Conservation (phyloP, 2,329 filamentous ascomycete genomes). For the Madurella mycetomatis region DNA sequence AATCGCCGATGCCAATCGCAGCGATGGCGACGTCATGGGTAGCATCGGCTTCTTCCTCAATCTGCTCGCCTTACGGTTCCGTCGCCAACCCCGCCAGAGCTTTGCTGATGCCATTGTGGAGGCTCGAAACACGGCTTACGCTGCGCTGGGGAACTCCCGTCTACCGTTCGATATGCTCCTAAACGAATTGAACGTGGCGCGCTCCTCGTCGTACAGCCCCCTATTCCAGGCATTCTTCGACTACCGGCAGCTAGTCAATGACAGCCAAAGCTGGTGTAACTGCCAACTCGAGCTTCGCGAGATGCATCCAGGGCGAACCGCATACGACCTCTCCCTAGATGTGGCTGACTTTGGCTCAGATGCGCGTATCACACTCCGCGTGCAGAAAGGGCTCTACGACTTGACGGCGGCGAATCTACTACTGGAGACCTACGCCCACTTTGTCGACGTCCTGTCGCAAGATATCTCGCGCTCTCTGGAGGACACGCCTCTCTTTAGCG, state of each 20-base stretch:
- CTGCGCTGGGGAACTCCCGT: constrained; percentile 30
- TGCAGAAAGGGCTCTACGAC: constrained; percentile 32
- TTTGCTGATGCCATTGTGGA: constrained; percentile 22
- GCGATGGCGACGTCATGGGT: not conserved
- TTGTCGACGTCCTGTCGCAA: too few relatives aligned
- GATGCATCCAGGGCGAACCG: constrained; percentile 9
- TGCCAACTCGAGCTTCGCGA: constrained; percentile 16
- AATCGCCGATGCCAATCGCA: not conserved
- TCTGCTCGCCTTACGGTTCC: not conserved
- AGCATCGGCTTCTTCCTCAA: not conserved
- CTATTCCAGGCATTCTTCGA: constrained; percentile 45
- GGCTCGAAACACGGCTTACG: too few relatives aligned
- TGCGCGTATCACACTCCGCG: constrained; percentile 22
- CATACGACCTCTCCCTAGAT: constrained; percentile 35
- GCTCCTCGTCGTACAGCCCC: constrained; percentile 38
- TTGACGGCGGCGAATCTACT: not conserved
- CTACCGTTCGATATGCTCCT: constrained; percentile 49
- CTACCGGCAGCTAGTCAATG: constrained; percentile 28
- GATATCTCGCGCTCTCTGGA: too few relatives aligned
- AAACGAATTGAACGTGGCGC: constrained; percentile 36
- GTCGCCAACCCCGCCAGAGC: constrained; percentile 23
- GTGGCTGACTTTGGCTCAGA: constrained; percentile 31
- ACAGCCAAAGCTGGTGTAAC: constrained; percentile 21
- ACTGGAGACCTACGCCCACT: not conserved
- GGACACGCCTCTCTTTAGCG: too few relatives aligned